Base-by-base conservation (phyloP, 352 stramenopile species). In the Phytophthora cactorum region DNA sequence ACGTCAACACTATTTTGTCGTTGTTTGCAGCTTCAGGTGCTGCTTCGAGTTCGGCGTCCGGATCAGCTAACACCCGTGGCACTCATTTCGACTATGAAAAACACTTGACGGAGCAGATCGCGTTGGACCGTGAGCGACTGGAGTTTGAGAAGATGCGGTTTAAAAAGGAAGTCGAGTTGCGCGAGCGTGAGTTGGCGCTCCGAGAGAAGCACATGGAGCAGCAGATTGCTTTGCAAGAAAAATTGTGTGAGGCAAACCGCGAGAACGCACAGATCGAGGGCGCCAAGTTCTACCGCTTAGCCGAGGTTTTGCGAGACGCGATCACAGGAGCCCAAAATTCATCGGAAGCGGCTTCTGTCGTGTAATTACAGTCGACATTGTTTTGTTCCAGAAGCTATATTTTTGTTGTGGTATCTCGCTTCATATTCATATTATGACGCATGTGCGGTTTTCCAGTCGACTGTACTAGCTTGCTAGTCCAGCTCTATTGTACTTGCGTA, bases 61-160 rank as follows among this genome's bases (percentile, higher is more conserved):
- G 47, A 12, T 59, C 66, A 52, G 29, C 58, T 12, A 69, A 29
- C 50, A 59, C 59, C 27, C 77, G 81, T 17, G 64, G 61, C 8
- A 67, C 79, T n/a, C 45, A 56, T 31, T 90, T 90, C 32, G 84
- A 92, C 71, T 90, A 92, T 66, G 86, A 91, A 59, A 89, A 88
- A 62, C 82, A 92, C 68, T 66, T 90, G 59, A 72, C 75, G 15
- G 86, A 92, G 63, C 82, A 91, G 43, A 78, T 94, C 3, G 75
- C 81, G 36, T 68, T 94, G 31, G 83, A 92, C 43, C 86, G 80
- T 41, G 82, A 94, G 60, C 79, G 80, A 0, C 64, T 94, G 17
- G 84, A 88, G 55, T 92, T 92, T 49, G 82, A 90, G 15, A 91
- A 90, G 50, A 57, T 72, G 50, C 81, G 82, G 41, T 91, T 91